Percentiles rank a stretch among this genome's conserved stretches.
phyloP scores from a whole-genome alignment of 116 monocot genomes.

The Dioscorea cayenensis region DNA sequence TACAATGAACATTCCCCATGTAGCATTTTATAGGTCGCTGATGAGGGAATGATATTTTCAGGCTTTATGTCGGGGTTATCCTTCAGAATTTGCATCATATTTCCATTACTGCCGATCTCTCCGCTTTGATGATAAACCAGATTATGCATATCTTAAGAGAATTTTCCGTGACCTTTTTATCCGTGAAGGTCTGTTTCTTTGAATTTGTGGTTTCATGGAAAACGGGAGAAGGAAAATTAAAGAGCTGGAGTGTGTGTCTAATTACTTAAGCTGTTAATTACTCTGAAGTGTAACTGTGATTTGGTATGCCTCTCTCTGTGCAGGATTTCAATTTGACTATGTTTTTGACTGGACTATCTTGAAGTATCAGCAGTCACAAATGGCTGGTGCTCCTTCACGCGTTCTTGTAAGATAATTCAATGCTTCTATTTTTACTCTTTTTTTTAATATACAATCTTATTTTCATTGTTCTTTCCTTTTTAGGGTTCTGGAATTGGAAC shows the following conservation, averaged over 20 bases:
- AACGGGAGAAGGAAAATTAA: no score
- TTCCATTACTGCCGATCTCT: constrained; percentile 77
- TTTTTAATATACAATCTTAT: no score
- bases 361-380: constrained; percentile 73
- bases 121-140: constrained; percentile 78
- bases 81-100: constrained; percentile 71
- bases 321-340: constrained; percentile 89
- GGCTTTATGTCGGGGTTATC: constrained; percentile 78
- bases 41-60: constrained; percentile 5
- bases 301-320: constrained; percentile 1
- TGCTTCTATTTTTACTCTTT: background rate
- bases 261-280: no score
- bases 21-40: no score
- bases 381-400: constrained; percentile 42
- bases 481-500: constrained; percentile 59
- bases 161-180: constrained; percentile 87
- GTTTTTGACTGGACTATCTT: constrained; percentile 86
- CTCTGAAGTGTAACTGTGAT: no score
- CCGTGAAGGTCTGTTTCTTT: constrained; percentile 51
- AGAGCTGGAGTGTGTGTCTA: no score
- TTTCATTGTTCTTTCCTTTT: background rate
- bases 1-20: no score
- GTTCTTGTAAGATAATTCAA: constrained; percentile 41
- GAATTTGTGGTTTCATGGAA: no score
- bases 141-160: constrained; percentile 85